phyloP scores from a whole-genome alignment of 345 rosid genomes.

The Pelargonium nanum region DNA sequence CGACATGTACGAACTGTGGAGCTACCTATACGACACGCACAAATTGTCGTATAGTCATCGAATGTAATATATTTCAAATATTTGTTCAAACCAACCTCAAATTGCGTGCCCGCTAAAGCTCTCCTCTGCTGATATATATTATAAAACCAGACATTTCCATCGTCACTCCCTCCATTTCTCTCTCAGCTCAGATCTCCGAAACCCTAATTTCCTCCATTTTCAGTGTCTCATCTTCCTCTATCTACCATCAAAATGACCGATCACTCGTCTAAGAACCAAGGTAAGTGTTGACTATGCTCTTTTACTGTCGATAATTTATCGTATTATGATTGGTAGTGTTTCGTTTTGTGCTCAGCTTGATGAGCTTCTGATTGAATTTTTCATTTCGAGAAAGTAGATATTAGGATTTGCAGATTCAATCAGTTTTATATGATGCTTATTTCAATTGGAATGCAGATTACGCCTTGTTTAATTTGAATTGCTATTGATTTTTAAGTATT shows the following conservation, averaged over 20 bases:
- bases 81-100: not conserved
- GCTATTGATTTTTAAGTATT: not conserved
- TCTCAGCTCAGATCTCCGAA: not conserved
- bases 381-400: too few species aligned
- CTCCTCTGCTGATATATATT: too few species aligned
- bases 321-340: not conserved
- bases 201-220: not conserved
- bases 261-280: constrained; percentile 11
- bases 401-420: too few species aligned
- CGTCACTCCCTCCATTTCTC: not conserved
- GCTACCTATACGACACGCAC: not conserved
- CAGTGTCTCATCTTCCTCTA: not conserved
- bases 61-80: too few species aligned
- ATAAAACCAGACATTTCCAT: too few species aligned
- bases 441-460: not conserved
- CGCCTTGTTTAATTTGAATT: not conserved
- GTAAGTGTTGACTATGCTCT: not conserved
- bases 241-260: constrained; percentile 22
- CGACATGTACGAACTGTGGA: too few species aligned
- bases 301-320: not conserved
- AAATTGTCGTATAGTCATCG: not conserved
- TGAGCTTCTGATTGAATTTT: too few species aligned
- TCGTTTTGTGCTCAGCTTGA: not conserved
- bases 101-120: constrained; percentile 1
- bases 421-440: not conserved